Conservation (phyloP, 208 protist species). For the Leishmania mexicana region DNA sequence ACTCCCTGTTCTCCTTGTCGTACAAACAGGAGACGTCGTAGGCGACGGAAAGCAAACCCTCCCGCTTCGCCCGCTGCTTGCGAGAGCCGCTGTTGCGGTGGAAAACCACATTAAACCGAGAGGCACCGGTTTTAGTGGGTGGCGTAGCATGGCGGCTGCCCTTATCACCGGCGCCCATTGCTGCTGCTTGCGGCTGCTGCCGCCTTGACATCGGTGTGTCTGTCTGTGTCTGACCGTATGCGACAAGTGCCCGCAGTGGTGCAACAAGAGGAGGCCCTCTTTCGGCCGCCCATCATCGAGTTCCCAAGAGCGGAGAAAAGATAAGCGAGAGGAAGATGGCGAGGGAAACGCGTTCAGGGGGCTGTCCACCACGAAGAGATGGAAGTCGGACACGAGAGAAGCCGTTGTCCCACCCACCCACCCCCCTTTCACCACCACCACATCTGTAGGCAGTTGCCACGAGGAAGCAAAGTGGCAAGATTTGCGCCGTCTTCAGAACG, state of each 20-base stretch:
- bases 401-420: not conserved
- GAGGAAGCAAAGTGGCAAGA: not conserved
- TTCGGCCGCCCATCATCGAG: not conserved
- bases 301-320: not conserved
- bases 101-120: slow-evolving; percentile 68
- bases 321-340: not conserved
- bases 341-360: not conserved
- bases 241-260: not conserved
- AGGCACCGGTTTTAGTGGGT: slow-evolving; percentile 17
- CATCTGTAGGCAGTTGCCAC: not conserved
- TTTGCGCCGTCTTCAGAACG: not conserved
- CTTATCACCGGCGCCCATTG: not conserved
- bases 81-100: slow-evolving; percentile 33
- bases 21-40: slow-evolving; percentile 47
- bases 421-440: not conserved
- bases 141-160: not conserved
- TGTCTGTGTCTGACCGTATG: not conserved
- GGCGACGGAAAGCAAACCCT: slow-evolving; percentile 55
- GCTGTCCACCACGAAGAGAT: not conserved
- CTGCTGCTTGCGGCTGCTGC: not conserved
- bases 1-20: slow-evolving; percentile 35
- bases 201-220: not conserved
- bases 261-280: not conserved
- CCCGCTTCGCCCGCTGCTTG: slow-evolving; percentile 44
- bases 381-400: not conserved